Base-by-base conservation (phyloP, 441 rosid genomes). In the Metrosideros polymorpha region DNA sequence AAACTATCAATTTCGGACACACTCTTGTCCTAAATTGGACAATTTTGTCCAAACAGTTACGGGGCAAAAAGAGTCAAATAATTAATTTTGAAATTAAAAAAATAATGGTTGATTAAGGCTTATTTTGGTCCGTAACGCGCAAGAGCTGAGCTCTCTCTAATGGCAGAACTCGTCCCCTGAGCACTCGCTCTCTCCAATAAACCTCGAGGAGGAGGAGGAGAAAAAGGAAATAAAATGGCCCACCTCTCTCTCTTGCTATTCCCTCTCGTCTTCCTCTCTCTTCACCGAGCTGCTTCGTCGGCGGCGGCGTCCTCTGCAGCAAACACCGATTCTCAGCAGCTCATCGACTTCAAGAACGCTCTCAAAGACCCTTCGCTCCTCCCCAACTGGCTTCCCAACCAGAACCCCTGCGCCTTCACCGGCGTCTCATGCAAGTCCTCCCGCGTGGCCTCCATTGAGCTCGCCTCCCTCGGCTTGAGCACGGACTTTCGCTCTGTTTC, bases 401-500 rank as follows among this genome's bases (percentile, higher is more conserved):
- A 89, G 32, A 88, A 90, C 92, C 98, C 96, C 5, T 97, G 98
- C 92, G 84, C 84, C 59, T 97, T 93, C 90, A 3, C 84, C 18
- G 97, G 96, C 83, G 95, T 95, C 29, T 82, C 91, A 42, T 97
- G 98, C 90, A 92, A 85, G 79, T 93, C 88, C 88, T 88, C 92
- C 89, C 92, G 89, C 79, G 95, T 97, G 82, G 84, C 95, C 83
- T 92, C 95, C 79, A 86, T 97, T 66, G 91, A 93, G 90, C 95
- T 97, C 85, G 89, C 90, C 59, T 82, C 59, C 47, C 53, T 88
- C 79, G 49, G 82, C 53, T 54, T 96, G 52, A 91, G 91, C 90
- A 86, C 91, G 9, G 95, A 93, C 85, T 95, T 97, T 88, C 91
- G 71, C 84, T 86, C 89, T 18, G 95, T 97, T 42, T 91, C 98